Base-by-base conservation (phyloP, 2,329 filamentous ascomycete genomes). In the Microsporum canis region DNA sequence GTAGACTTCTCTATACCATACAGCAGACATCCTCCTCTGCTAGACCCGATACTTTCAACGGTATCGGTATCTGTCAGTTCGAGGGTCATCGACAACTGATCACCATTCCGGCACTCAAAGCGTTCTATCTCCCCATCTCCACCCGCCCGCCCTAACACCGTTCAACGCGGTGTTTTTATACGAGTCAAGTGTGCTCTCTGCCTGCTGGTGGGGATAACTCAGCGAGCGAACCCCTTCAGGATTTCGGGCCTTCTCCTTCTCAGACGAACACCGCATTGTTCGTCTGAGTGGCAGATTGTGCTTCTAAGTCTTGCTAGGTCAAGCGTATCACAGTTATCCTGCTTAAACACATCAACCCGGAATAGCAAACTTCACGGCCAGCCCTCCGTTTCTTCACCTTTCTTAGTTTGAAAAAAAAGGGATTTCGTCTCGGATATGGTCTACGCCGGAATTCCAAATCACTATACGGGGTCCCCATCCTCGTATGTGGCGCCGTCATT, bases 211-310 rank as follows among this genome's bases (percentile, higher is more conserved):
- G 49, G 49, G 31, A 10, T 55, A 14, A 10, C 51, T 55, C 5
- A 34, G 31, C n/a, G 14, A 34, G 7, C 33, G 49, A n/a, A 29
- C 55, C 17, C 69, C 70, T 76, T 33, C 56, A 45, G 38, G 56
- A 55, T 49, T 69, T 76, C 94, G 90, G 89, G 90, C 89, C 90
- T 94, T 91, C 89, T 94, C 88, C 39, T 91, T 80, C 89, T 91
- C 89, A 88, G 85, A 83, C 90, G 88, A 82, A 88, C 88, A 82
- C 87, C 85, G 84, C 88, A 90, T 87, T 84, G 88, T 91, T 91
- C 89, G 89, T 92, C 90, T 95, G 89, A 85, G 89, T 83, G 85
- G 88, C 86, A 95, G 91, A 90, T 88, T 91, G 90, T 89, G 91
- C 90, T 94, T 88, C 88, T 60, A 61, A 70, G 72, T 70, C 70